Evolutionary conservation across 2,329 filamentous ascomycete genomes (phyloP), one percentile per base, ranked within the genome.

Genomic region (Zymoseptoria passerinii): DNA sequence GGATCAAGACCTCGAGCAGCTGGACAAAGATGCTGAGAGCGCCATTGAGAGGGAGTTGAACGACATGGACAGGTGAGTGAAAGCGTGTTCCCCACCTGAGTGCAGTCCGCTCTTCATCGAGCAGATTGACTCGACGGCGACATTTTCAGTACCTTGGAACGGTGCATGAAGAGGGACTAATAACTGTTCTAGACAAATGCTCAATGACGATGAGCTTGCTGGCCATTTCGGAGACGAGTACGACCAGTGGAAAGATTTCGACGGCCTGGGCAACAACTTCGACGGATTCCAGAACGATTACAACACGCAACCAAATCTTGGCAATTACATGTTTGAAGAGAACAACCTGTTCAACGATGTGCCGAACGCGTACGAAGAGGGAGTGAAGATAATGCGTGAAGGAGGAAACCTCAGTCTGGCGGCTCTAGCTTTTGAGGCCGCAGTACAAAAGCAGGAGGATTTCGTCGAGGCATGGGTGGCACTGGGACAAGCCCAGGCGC

Each of bases 391-490:
- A 61, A 90, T 99, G 83, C 85, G 87, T 61, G 89, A 94, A 68
- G 92, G 94, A 51, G 94, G 94, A 10, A 99, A 97, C 72, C 81
- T 99, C 8, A 96, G 91, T 0, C 80, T 99, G 19, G 94, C 94
- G 6, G 91, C 94, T 0, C 79, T 99, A 53, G 94, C 94, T 0
- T 99, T 99, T 67, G 94, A 99, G 76, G 91, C 94, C 18, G 94
- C 94, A 1, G 90, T 92, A 4, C 92, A 96, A 73, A 91, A 92
- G 75, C 85, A 96, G 62, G 84, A 90, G 0, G 80, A 87, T 56
- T 92, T 97, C 72, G 85, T 92, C 44, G 89, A 95, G 56, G 94
- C 94, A 2, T 99, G 94, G 94, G 90, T 92, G 8, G 87, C 91
- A 68, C 83, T 99, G 29, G 94, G 94, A 55, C 87, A 88, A 56